A percentile compares a stretch with the other conserved stretches of the same genome.
phyloP scores from a whole-genome alignment of 768 basidiomycete genomes.

The Tulasnella sp. region DNA sequence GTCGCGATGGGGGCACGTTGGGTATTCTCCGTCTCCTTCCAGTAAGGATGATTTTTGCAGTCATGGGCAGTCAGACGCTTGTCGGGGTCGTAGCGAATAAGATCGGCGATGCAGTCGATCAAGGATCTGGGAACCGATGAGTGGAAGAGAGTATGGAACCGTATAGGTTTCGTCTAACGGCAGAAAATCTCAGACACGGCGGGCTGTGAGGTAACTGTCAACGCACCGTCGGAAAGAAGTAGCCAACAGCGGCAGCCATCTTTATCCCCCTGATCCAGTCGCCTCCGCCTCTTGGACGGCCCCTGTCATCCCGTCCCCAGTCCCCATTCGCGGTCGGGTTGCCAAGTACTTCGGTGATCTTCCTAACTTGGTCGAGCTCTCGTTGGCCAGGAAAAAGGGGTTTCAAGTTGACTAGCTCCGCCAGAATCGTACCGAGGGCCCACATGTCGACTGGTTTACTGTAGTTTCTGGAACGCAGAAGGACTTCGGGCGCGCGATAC shows the following conservation, averaged over 20 bases:
- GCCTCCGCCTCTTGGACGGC: conserved; percentile 69
- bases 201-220: background rate
- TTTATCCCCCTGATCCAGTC: conserved; percentile 74
- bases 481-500: conserved; percentile 97
- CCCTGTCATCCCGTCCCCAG: conserved; percentile 64
- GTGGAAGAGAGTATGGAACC: conserved; percentile 57
- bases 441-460: conserved; percentile 98
- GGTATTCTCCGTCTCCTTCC: conserved; percentile 47
- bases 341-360: conserved; percentile 87
- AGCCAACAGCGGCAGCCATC: conserved; percentile 78
- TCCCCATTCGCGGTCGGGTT: conserved; percentile 50
- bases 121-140: conserved; percentile 63
- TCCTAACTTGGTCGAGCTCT: conserved; percentile 82
- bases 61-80: conserved; percentile 73
- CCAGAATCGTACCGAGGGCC: conserved; percentile 97
- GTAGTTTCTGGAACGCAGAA: conserved; percentile 83
- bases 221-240: conserved; percentile 78
- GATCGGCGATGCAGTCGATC: conserved; percentile 81
- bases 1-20: conserved; percentile 5
- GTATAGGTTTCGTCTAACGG: conserved; percentile 28
- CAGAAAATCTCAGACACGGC: background rate
- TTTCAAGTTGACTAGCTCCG: conserved; percentile 87
- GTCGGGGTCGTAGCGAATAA: conserved; percentile 86
- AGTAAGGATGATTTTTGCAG: conserved; percentile 82
- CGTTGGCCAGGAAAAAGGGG: conserved; percentile 90